These are phyloP conservation scores for Emiliania huxleyi DNA, from an alignment of 78 protist genomes.

Conservation along the genomic window DNA sequence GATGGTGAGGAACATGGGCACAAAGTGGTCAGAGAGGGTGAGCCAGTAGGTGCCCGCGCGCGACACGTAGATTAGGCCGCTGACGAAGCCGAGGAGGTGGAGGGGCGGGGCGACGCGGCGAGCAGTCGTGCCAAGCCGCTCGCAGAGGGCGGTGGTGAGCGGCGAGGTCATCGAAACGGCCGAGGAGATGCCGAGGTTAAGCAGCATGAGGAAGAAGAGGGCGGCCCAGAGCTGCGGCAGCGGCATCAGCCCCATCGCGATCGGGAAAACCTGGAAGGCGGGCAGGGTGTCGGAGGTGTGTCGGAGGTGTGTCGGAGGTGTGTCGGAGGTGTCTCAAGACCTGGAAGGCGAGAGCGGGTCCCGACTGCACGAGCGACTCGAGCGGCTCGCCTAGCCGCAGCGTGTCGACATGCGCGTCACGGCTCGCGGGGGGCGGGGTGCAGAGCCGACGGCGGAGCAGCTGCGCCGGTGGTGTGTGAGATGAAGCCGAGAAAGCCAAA, in stretches of 20 bases:
- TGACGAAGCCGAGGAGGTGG: background rate
- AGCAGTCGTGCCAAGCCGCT: no score
- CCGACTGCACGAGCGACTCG: background rate
- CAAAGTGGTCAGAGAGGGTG: background rate
- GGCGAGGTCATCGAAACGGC: background rate
- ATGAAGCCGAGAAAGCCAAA: slow-evolving; percentile 29
- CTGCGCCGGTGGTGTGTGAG: background rate
- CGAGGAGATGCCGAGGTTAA: background rate
- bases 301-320: no score
- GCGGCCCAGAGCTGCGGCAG: background rate
- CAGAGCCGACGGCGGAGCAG: no score
- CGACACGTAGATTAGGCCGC: background rate
- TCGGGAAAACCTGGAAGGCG: background rate
- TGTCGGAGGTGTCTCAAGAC: background rate
- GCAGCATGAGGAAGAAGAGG: background rate
- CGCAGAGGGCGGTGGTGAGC: background rate
- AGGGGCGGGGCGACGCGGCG: background rate
- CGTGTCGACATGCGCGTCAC: no score
- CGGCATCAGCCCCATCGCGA: background rate
- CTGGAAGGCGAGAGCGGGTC: slow-evolving; percentile 14
- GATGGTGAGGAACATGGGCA: background rate
- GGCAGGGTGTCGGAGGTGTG: no score
- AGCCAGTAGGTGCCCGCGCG: background rate
- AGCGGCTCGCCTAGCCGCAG: no score
- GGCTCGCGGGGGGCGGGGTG: no score